phyloP scores from a whole-genome alignment of 2,329 filamentous ascomycete genomes.

The Aureobasidium sp. region DNA sequence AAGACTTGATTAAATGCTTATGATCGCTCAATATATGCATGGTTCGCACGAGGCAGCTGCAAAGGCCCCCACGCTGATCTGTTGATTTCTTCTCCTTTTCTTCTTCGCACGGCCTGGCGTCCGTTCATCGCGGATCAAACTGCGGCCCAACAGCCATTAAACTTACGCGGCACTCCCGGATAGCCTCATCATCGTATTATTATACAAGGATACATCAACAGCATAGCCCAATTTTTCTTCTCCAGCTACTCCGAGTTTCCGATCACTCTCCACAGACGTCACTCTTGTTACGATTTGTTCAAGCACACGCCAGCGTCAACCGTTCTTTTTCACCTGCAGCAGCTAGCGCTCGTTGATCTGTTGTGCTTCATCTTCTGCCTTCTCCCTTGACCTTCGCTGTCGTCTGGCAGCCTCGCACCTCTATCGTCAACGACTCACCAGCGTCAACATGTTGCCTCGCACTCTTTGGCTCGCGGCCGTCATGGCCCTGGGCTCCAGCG shows the following conservation, averaged over 20 bases:
- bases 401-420: not conserved
- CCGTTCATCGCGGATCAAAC: not conserved
- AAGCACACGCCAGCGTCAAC: not conserved
- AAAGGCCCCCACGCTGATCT: not conserved
- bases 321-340: not conserved
- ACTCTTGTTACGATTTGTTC: not conserved
- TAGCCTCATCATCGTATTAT: not conserved
- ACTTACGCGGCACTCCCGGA: slow-evolving; percentile 10
- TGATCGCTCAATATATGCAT: not conserved
- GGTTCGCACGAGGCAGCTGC: not conserved
- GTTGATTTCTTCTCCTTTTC: not conserved
- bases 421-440: not conserved
- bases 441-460: slow-evolving; percentile 20
- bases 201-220: not conserved
- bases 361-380: not conserved
- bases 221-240: slow-evolving; percentile 3
- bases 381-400: not conserved
- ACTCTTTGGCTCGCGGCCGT: slow-evolving; percentile 26
- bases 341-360: not conserved
- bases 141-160: slow-evolving; percentile 3
- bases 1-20: not conserved
- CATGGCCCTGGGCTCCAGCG: slow-evolving; percentile 25
- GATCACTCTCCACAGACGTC: slow-evolving; percentile 5
- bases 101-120: not conserved
- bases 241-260: not conserved